These are phyloP conservation scores for Scheffersomyces quercinus DNA, from an alignment of 1,139 yeast genomes.

Conservation along the genomic window DNA sequence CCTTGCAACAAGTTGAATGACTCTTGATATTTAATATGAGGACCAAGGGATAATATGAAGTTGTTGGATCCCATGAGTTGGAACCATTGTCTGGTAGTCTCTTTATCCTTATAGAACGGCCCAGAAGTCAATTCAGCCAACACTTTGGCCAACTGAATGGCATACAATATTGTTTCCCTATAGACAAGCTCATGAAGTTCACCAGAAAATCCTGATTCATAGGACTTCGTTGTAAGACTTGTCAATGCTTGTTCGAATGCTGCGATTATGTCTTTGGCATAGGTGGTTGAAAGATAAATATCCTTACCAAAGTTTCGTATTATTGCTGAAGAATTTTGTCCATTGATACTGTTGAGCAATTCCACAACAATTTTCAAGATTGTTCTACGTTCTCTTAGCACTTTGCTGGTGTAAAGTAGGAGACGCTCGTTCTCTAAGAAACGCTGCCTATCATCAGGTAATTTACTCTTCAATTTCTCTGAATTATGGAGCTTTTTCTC, in stretches of 20 bases:
- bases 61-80: slow-evolving; percentile 44
- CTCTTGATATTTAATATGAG: slow-evolving; percentile 32
- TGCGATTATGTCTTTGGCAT: slow-evolving; percentile 26
- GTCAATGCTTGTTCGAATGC: slow-evolving; percentile 12
- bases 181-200: slow-evolving; percentile 25
- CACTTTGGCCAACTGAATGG: slow-evolving; percentile 46
- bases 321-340: slow-evolving; percentile 26
- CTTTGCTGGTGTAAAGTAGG: slow-evolving; percentile 30
- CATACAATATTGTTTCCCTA: slow-evolving; percentile 37
- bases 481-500: slow-evolving; percentile 22
- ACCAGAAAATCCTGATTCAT: slow-evolving; percentile 16
- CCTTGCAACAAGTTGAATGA: slow-evolving; percentile 45
- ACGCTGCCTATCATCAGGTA: slow-evolving; percentile 38
- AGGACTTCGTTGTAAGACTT: slow-evolving; percentile 8
- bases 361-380: slow-evolving; percentile 41
- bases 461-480: slow-evolving; percentile 30
- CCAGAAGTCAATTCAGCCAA: slow-evolving; percentile 41
- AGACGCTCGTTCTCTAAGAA: slow-evolving; percentile 31
- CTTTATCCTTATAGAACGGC: slow-evolving; percentile 30
- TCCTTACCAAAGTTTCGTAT: slow-evolving; percentile 44
- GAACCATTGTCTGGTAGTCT: slow-evolving; percentile 56
- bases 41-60: slow-evolving; percentile 33
- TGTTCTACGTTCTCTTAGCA: slow-evolving; percentile 49
- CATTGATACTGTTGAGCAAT: slow-evolving; percentile 38
- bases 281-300: slow-evolving; percentile 29